A percentile compares a stretch with the other conserved stretches of the same genome.
Evolutionary conservation across 805 yeast species (phyloP).

Genomic region (Danielozyma ontarioensis): DNA sequence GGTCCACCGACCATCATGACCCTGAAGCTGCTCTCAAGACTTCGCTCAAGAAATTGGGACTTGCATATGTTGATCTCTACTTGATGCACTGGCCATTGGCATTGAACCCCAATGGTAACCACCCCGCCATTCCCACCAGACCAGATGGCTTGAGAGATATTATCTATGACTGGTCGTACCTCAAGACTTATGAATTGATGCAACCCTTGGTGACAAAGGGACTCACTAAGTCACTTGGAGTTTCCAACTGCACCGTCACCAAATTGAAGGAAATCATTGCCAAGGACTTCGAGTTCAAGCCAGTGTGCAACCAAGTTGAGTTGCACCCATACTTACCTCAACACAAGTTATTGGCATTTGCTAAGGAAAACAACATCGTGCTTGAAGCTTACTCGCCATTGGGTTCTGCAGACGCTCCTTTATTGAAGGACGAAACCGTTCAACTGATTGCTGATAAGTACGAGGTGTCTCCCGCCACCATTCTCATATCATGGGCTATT

Average conservation of each 20-base stretch:
- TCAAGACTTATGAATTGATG: slow-evolving; percentile 59
- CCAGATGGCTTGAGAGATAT: too few relatives aligned
- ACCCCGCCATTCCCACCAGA: neutral
- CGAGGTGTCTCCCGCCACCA: slow-evolving; percentile 42
- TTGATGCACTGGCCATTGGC: slow-evolving; percentile 82
- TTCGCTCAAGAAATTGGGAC: slow-evolving; percentile 56
- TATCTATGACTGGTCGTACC: slow-evolving; percentile 36
- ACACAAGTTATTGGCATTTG: slow-evolving; percentile 9
- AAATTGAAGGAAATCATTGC: slow-evolving; percentile 10
- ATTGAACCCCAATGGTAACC: slow-evolving; percentile 35
- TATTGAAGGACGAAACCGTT: slow-evolving; percentile 41
- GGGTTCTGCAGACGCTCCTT: slow-evolving; percentile 40
- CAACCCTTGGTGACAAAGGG: slow-evolving; percentile 46
- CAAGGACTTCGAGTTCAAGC: slow-evolving; percentile 12
- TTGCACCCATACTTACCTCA: slow-evolving; percentile 15
- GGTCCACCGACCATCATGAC: slow-evolving; percentile 49
- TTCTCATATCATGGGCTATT: slow-evolving; percentile 56
- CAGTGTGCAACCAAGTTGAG: slow-evolving; percentile 15
- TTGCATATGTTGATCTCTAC: slow-evolving; percentile 75
- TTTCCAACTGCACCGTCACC: slow-evolving; percentile 12
- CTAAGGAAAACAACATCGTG: slow-evolving; percentile 7
- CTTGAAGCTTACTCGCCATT: slow-evolving; percentile 14
- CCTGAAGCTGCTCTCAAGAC: slow-evolving; percentile 50
- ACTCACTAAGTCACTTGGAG: slow-evolving; percentile 11
- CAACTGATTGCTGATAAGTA: slow-evolving; percentile 39